phyloP scores from a whole-genome alignment of 495 filamentous ascomycete species.

The Apodospora peruviana region DNA sequence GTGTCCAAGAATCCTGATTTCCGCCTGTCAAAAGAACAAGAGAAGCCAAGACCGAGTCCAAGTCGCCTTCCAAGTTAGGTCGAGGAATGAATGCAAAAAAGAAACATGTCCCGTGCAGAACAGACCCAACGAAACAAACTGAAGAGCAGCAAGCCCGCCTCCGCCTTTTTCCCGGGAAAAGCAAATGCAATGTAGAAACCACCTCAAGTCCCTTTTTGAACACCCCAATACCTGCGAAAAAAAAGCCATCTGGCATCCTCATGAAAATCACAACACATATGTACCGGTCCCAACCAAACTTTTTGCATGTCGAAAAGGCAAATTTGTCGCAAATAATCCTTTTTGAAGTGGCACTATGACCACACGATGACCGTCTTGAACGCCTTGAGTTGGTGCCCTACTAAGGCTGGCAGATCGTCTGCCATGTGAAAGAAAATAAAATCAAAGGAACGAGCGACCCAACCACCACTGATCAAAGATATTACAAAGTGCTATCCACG shows the following conservation, averaged over 20 bases:
- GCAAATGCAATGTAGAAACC: conserved; percentile 2
- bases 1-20: too few relatives aligned
- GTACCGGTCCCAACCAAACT: conserved; percentile 19
- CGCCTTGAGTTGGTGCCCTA: conserved; percentile 1
- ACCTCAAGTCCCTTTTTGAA: conserved; percentile 22
- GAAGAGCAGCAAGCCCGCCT: conserved; percentile 6
- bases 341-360: conserved; percentile 6
- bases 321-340: conserved; percentile 9
- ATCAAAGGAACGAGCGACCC: conserved; percentile 3
- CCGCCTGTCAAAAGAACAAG: too few relatives aligned
- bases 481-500: neutral
- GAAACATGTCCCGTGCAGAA: conserved; percentile 1
- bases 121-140: conserved; percentile 4
- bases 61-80: neutral
- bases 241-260: conserved; percentile 8
- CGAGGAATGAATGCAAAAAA: conserved; percentile 5
- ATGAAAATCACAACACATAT: conserved; percentile 20
- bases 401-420: neutral
- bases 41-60: neutral
- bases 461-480: neutral
- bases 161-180: conserved; percentile 17
- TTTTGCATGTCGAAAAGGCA: conserved; percentile 16
- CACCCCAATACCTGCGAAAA: conserved; percentile 13
- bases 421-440: conserved; percentile 4
- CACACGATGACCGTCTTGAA: conserved; percentile 7